These are phyloP conservation scores for Paramyrothecium roridum DNA, from an alignment of 2,329 filamentous ascomycete species.

Conservation along the genomic window DNA sequence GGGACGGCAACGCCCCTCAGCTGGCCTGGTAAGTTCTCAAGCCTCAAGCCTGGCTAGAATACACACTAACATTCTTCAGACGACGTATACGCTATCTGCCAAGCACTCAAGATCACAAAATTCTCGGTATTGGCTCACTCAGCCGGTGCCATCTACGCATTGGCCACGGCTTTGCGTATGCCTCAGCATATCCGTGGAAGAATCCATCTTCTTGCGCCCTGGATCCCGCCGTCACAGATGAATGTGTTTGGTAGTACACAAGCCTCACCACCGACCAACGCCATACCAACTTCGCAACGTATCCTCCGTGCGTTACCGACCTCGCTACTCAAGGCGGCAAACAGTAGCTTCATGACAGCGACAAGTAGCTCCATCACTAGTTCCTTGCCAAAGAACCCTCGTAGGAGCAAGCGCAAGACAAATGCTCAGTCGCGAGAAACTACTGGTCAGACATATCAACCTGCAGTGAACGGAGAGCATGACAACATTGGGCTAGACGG, in stretches of 20 bases:
- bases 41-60: not conserved
- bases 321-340: conserved; percentile 87
- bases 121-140: conserved; percentile 97
- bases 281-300: conserved; percentile 86
- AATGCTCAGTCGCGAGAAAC: conserved; percentile 36
- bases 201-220: conserved; percentile 90
- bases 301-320: conserved; percentile 88
- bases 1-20: conserved; percentile 81
- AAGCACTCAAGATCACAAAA: conserved; percentile 85
- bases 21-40: conserved; percentile 74
- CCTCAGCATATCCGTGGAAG: conserved; percentile 92
- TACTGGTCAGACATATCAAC: conserved; percentile 29
- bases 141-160: conserved; percentile 94
- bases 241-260: conserved; percentile 72
- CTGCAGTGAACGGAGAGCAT: conserved; percentile 41
- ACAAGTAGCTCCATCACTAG: conserved; percentile 84
- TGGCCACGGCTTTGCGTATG: conserved; percentile 92
- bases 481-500: conserved; percentile 38
- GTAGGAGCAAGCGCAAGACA: conserved; percentile 58
- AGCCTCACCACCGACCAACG: conserved; percentile 73
- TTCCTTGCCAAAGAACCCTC: conserved; percentile 65
- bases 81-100: conserved; percentile 92
- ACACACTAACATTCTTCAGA: conserved; percentile 36
- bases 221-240: conserved; percentile 95
- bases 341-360: conserved; percentile 90